Evolutionary conservation across 192 early-diverging fungal genomes (phyloP), one percentile per base, ranked within the genome.

Genomic region (Diversispora eburnea): DNA sequence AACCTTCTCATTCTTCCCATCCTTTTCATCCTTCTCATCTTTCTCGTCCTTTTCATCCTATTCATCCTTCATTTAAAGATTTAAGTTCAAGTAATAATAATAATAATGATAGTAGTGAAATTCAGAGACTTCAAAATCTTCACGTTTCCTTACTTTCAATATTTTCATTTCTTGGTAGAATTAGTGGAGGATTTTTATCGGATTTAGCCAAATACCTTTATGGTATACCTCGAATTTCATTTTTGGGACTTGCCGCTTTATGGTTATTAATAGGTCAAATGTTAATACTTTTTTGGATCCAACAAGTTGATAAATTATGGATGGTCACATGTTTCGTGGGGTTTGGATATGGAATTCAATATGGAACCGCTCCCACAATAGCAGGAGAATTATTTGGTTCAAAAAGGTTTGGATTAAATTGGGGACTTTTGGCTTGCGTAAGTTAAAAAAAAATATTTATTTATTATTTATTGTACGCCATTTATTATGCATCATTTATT

Each of bases 101-200:
- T 33, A 33, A 33, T 33, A 33, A 19, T 58, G 3, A 0, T n/a
- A n/a, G n/a, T n/a, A n/a, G n/a, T 19, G 54, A 68, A 3, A 61
- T 83, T 5, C 73, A 76, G 45, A 76, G 76, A 48, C 51, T 80
- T 8, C 82, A 83, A 60, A 79, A 76, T 58, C 75, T 63, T 51
- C 82, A 83, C 39, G 82, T 83, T n/a, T 83, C 79, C 6, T 49
- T 83, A 8, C 78, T 83, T 75, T 80, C 79, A 69, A 48, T 83
- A 8, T 79, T 73, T 51, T 83, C 82, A 0, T 83, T 79, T 58
- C n/a, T 79, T 22, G 82, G 82, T 51, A 76, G 82, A 10, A 60
- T 83, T 61, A 66, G 70, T 39, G 63, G 75, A 3, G 82, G 82
- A 2, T 3, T 79, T 39, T 60, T 81, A 60, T 83, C 82, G 2